Conservation (phyloP, 164 flowering plant genomes). For the Dillenia turbinata region DNA sequence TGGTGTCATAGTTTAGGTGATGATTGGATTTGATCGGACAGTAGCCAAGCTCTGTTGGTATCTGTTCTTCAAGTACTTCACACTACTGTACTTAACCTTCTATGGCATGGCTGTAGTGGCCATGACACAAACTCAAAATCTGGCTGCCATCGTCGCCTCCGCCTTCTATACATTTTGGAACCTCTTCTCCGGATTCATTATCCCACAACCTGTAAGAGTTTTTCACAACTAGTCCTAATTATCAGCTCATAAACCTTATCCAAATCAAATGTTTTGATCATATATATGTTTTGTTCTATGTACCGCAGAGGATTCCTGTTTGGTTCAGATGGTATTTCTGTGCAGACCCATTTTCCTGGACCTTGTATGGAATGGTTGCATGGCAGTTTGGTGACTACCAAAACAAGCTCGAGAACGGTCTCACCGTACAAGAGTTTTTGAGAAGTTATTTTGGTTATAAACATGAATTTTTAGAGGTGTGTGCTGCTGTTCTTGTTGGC, state of each 20-base stretch:
- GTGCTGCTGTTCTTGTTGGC: background rate
- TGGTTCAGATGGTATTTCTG: slow-evolving; percentile 69
- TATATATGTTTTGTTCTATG: too few species aligned
- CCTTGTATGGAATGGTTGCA: background rate
- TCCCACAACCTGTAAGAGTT: slow-evolving; percentile 28
- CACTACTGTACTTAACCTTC: slow-evolving; percentile 37
- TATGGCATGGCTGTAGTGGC: slow-evolving; percentile 44
- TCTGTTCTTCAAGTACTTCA: slow-evolving; percentile 32
- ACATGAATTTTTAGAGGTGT: background rate
- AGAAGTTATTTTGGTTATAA: background rate
- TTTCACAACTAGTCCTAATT: background rate
- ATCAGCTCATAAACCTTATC: too few species aligned
- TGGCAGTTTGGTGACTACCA: background rate
- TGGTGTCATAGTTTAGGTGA: slow-evolving; percentile 30
- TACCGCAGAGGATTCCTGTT: slow-evolving; percentile 42
- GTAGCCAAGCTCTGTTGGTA: slow-evolving; percentile 35
- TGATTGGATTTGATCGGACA: slow-evolving; percentile 39
- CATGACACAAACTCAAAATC: slow-evolving; percentile 28
- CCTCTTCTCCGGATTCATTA: slow-evolving; percentile 40
- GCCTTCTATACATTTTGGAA: slow-evolving; percentile 31
- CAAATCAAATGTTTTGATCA: too few species aligned
- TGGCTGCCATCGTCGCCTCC: slow-evolving; percentile 28
- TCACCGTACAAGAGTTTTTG: background rate
- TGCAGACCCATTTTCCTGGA: slow-evolving; percentile 28
- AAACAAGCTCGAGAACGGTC: background rate